phyloP scores from a whole-genome alignment of 257 asterid genomes.

The Nicotiana otophora region DNA sequence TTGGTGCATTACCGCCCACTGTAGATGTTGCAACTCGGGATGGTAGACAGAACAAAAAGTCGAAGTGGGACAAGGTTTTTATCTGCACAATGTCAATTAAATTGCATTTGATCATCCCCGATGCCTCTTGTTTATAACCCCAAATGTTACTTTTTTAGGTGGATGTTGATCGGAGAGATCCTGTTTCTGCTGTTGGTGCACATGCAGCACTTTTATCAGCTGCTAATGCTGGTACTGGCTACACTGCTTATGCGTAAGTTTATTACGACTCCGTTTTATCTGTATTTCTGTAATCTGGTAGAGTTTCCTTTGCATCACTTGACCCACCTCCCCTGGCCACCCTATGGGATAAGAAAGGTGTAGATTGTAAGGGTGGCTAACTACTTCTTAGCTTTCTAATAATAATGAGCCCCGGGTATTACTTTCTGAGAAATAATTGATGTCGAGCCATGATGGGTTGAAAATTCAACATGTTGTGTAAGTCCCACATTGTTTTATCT shows the following conservation, averaged over 20 bases:
- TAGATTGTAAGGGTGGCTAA: neutral
- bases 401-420: neutral
- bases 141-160: constrained; percentile 44
- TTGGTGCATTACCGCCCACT: constrained; percentile 26
- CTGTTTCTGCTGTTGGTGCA: constrained; percentile 53
- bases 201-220: constrained; percentile 70
- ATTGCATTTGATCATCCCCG: constrained; percentile 9
- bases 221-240: constrained; percentile 90
- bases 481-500: neutral
- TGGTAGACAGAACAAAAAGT: constrained; percentile 84
- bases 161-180: constrained; percentile 65
- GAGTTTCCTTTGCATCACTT: neutral
- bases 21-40: constrained; percentile 55
- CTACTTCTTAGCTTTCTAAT: neutral
- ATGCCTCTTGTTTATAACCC: neutral
- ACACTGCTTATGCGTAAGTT: constrained; percentile 95
- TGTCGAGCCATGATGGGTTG: neutral
- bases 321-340: neutral
- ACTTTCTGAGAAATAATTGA: neutral
- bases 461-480: neutral
- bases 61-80: constrained; percentile 97
- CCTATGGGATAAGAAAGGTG: neutral
- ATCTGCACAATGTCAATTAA: constrained; percentile 14
- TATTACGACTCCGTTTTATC: neutral
- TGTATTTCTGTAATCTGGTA: neutral